Percentiles rank a stretch among this genome's conserved stretches.
Conservation (phyloP, 2,329 filamentous ascomycete species). For the Pseudocercospora macadamiae region DNA sequence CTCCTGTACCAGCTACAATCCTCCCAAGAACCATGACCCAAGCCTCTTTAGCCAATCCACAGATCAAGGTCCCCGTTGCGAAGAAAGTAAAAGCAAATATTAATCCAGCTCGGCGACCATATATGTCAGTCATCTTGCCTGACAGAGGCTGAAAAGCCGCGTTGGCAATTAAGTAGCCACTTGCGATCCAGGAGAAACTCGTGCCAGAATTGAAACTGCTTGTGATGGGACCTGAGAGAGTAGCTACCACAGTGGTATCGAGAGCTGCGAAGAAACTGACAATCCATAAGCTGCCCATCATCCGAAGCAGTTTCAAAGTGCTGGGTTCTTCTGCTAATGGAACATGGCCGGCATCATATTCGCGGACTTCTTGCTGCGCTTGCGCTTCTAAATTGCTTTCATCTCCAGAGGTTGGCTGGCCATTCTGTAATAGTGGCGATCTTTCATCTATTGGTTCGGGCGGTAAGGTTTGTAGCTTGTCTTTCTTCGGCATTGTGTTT, state of each 20-base stretch:
- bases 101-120: slow-evolving; percentile 75
- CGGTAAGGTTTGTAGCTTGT: slow-evolving; percentile 11
- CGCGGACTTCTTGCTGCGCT: slow-evolving; percentile 37
- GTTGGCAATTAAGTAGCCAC: slow-evolving; percentile 85
- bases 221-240: slow-evolving; percentile 79
- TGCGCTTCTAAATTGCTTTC: slow-evolving; percentile 32
- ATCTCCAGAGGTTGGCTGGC: slow-evolving; percentile 9
- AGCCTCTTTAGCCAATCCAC: slow-evolving; percentile 70
- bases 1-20: slow-evolving; percentile 79
- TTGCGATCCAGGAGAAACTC: slow-evolving; percentile 83
- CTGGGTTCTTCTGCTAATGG: slow-evolving; percentile 48
- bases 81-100: slow-evolving; percentile 82
- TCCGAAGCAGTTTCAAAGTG: slow-evolving; percentile 51
- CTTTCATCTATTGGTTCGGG: slow-evolving; percentile 26
- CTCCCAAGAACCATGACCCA: slow-evolving; percentile 75
- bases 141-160: slow-evolving; percentile 84
- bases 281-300: slow-evolving; percentile 56
- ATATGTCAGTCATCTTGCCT: slow-evolving; percentile 85
- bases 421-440: slow-evolving; percentile 29
- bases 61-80: slow-evolving; percentile 77
- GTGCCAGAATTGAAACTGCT: slow-evolving; percentile 80
- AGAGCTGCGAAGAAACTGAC: slow-evolving; percentile 60
- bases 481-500: slow-evolving; percentile 10
- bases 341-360: slow-evolving; percentile 33
- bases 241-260: slow-evolving; percentile 86